A percentile compares a stretch with the other conserved stretches of the same genome.
These are phyloP conservation scores for Chlamydomonas sphaeroides DNA, from an alignment of 139 green algal genomes.

Conservation along the genomic window DNA sequence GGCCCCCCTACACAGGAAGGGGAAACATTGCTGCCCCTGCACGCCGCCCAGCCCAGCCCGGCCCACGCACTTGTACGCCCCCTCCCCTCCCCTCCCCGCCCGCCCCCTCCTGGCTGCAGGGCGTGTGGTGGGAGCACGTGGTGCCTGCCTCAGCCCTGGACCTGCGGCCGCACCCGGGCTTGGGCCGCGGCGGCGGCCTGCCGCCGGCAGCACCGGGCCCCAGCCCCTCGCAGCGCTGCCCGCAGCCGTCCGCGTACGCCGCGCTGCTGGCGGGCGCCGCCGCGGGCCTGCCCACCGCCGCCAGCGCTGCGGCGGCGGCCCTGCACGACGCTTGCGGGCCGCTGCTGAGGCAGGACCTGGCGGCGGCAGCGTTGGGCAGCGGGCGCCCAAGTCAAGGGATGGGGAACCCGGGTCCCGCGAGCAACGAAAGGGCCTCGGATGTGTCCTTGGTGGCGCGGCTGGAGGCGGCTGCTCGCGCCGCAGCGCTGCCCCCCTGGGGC, in stretches of 20 bases:
- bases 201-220: too few relatives aligned
- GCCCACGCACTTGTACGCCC: not conserved
- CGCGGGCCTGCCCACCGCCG: conserved; percentile 9
- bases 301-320: conserved; percentile 3
- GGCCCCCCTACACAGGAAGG: too few relatives aligned
- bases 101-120: not conserved
- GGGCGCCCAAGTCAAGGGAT: too few relatives aligned
- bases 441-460: too few relatives aligned
- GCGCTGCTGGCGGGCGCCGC: not conserved
- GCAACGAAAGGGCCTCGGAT: too few relatives aligned
- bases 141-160: too few relatives aligned
- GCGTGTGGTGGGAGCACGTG: conserved; percentile 34
- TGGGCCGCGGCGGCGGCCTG: too few relatives aligned
- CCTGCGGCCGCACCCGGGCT: too few relatives aligned
- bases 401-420: not conserved
- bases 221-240: too few relatives aligned
- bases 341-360: not conserved
- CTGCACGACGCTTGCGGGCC: conserved; percentile 3
- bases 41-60: too few relatives aligned
- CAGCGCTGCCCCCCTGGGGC: not conserved
- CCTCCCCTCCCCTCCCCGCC: too few relatives aligned
- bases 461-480: not conserved
- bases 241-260: not conserved
- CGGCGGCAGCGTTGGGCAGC: not conserved
- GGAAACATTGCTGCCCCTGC: too few relatives aligned